Evolutionary conservation across 2,329 filamentous ascomycete genomes (phyloP).

Genomic region (Juglanconis juglandina): DNA sequence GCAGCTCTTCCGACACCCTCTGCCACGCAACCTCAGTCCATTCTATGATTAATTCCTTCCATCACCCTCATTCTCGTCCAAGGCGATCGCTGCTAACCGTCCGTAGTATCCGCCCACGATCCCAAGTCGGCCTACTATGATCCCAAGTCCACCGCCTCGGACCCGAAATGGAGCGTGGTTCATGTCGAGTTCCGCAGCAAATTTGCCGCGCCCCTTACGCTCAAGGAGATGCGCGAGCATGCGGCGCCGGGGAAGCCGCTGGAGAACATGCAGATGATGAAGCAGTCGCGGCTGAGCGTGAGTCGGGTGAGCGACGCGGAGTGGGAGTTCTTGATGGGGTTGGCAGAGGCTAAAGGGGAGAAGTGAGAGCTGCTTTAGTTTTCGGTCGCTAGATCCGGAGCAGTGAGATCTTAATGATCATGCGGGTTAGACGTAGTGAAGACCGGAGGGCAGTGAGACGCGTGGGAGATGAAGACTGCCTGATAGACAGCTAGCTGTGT

Average conservation of each 20-base stretch:
- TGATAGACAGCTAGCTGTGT: too few relatives aligned
- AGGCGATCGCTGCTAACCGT: background rate
- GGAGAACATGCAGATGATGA: constrained; percentile 78
- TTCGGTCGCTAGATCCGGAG: too few relatives aligned
- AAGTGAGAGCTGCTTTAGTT: constrained; percentile 15
- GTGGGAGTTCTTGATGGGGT: constrained; percentile 59
- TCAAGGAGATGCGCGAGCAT: constrained; percentile 68
- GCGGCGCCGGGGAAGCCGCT: constrained; percentile 55
- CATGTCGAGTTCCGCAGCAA: constrained; percentile 85
- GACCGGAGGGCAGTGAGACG: too few relatives aligned
- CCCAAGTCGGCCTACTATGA: constrained; percentile 79
- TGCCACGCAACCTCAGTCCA: background rate
- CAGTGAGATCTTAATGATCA: too few relatives aligned
- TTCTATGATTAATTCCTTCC: background rate
- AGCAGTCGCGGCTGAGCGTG: constrained; percentile 78
- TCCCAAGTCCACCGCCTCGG: constrained; percentile 62
- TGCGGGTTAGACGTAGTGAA: too few relatives aligned
- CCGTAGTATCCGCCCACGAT: constrained; percentile 67
- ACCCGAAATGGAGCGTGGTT: constrained; percentile 83
- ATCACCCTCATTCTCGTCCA: background rate
- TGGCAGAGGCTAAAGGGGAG: constrained; percentile 45
- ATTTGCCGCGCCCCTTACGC: constrained; percentile 66
- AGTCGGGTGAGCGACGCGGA: constrained; percentile 61
- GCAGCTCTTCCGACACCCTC: background rate
- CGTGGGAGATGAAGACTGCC: too few relatives aligned